Conservation (phyloP, 2,329 filamentous ascomycete species). For the Macrophomina tecta region DNA sequence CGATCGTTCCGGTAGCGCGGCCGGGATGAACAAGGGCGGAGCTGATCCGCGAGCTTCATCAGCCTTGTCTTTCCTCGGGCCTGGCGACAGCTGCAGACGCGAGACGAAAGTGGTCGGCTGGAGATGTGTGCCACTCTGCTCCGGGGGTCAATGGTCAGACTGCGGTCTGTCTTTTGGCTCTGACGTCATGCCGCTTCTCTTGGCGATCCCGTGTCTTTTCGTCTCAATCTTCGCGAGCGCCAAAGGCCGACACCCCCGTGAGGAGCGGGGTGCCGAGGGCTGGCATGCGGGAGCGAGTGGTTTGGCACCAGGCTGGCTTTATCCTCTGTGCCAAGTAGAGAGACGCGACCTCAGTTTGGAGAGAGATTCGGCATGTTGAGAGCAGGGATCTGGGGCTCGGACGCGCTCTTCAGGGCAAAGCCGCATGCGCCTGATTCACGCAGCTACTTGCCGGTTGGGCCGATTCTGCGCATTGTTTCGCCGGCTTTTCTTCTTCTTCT, state of each 20-base stretch:
- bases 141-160: background rate
- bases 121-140: background rate
- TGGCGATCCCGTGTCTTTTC: background rate
- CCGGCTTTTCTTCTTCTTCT: background rate
- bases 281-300: too few relatives aligned
- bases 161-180: background rate
- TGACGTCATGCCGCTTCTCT: slow-evolving; percentile 4
- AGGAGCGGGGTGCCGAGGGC: too few relatives aligned
- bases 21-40: background rate
- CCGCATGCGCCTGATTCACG: too few relatives aligned
- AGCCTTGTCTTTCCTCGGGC: background rate
- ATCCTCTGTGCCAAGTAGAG: too few relatives aligned
- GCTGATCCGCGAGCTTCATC: background rate
- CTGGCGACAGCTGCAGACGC: background rate
- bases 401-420: too few relatives aligned
- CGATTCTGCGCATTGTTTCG: background rate
- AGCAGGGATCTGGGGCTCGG: too few relatives aligned
- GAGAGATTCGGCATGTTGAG: too few relatives aligned
- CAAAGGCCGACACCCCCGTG: too few relatives aligned
- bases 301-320: too few relatives aligned
- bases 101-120: background rate
- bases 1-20: slow-evolving; percentile 13
- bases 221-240: too few relatives aligned
- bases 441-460: background rate
- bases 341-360: too few relatives aligned